These are phyloP conservation scores for Stemphylium beticola DNA, from an alignment of 2,329 filamentous ascomycete species.

Conservation along the genomic window DNA sequence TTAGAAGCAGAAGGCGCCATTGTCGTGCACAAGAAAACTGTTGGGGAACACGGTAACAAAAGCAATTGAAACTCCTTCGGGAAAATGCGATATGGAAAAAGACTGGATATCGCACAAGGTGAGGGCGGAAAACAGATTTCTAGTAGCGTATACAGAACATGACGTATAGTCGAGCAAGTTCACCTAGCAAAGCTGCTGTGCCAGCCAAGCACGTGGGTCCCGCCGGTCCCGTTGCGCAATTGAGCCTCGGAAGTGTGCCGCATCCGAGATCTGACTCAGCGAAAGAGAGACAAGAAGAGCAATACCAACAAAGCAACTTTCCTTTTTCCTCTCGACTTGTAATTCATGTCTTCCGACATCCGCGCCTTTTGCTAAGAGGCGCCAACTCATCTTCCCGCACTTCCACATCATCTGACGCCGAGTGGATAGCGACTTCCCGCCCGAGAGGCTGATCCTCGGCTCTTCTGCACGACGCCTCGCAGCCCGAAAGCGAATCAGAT, in stretches of 20 bases:
- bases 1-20: conserved; percentile 7
- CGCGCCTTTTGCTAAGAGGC: not conserved
- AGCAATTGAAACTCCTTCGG: not conserved
- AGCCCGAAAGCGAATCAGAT: conserved; percentile 10
- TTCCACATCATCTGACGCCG: conserved; percentile 10
- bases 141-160: conserved; percentile 5
- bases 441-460: conserved; percentile 12
- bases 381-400: not conserved
- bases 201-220: conserved; percentile 22
- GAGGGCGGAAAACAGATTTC: not conserved
- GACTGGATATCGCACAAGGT: not conserved
- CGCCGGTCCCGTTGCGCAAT: not conserved
- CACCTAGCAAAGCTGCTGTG: not conserved
- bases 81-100: not conserved
- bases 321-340: not conserved
- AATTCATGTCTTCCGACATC: not conserved
- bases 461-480: conserved; percentile 5
- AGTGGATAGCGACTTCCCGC: not conserved
- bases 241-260: conserved; percentile 18
- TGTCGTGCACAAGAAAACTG: not conserved
- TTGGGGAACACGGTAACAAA: not conserved
- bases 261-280: conserved; percentile 5
- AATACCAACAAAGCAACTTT: not conserved
- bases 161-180: conserved; percentile 14
- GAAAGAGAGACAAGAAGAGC: no score